Evolutionary conservation across 1,284 basidiomycete genomes (phyloP), one percentile per base, ranked within the genome.

Genomic region (Malassezia obtusa): DNA sequence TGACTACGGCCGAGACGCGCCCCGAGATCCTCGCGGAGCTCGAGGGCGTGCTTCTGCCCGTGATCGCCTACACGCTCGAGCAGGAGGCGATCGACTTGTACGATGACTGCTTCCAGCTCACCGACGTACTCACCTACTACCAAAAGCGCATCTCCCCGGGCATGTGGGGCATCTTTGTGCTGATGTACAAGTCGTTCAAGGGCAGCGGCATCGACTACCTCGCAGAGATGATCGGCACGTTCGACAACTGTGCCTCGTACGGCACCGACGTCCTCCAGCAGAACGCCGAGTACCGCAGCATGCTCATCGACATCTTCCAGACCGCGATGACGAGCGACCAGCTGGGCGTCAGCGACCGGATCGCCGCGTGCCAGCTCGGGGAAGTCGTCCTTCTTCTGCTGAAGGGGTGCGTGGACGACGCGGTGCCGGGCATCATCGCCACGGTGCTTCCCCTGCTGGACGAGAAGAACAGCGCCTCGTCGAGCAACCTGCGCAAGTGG

Each of bases 161-260:
- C 60, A 85, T 91, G 84, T 92, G 89, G 89, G 82, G 82, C 11
- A 79, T 90, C 35, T 88, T 89, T 60, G 86, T 87, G 71, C 75
- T 84, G 46, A 88, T 86, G 0, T 89, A 88, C 76, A 80, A 80
- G 56, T 77, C 86, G n/a, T 88, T 91, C 81, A 89, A 88, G 75
- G 78, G 80, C 4, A 83, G 85, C 32, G 87, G 86, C 12, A 78
- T 87, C 37, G 88, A 90, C 75, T 91, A 88, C 78, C 52, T 64
- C n/a, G 57, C 60, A 64, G 89, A 92, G 73, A 90, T 90, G 87
- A 79, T 89, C 38, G 85, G 87, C 8, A 83, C 85, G 3, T 76
- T 92, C 50, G 87, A 90, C 77, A 92, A 92, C 78, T 87, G 89
- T 73, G 79, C 92, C 48, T 87, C 85, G 12, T 91, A 84, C 68